phyloP scores from a whole-genome alignment of 345 rosid genomes.

The Euphorbia lathyris region DNA sequence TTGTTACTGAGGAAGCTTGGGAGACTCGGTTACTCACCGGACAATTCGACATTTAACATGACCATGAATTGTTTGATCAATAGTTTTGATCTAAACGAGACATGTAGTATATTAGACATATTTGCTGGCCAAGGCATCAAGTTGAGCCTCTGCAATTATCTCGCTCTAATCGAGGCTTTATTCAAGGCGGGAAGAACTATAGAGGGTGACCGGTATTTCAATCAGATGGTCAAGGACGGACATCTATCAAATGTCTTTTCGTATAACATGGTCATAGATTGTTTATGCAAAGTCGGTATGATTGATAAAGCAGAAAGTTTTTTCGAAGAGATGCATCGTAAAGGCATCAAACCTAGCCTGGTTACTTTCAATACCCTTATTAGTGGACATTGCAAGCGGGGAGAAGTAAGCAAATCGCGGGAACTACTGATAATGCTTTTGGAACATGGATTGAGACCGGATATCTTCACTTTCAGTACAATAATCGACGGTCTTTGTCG shows the following conservation, averaged over 20 bases:
- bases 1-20: constrained; percentile 42
- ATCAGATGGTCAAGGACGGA: constrained; percentile 46
- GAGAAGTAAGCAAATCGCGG: constrained; percentile 42
- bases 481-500: constrained; percentile 77
- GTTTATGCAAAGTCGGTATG: constrained; percentile 66
- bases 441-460: constrained; percentile 60
- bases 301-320: constrained; percentile 43
- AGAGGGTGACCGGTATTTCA: constrained; percentile 52
- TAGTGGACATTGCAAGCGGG: constrained; percentile 49
- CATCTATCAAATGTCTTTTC: constrained; percentile 49
- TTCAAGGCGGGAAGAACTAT: constrained; percentile 40
- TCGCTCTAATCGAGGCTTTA: constrained; percentile 56
- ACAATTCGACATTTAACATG: constrained; percentile 52
- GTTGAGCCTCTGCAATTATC: constrained; percentile 57
- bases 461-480: constrained; percentile 70
- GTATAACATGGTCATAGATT: constrained; percentile 71
- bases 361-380: constrained; percentile 82
- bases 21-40: constrained; percentile 55
- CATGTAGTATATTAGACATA: constrained; percentile 52
- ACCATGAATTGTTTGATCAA: constrained; percentile 59
- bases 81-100: constrained; percentile 51
- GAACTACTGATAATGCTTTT: constrained; percentile 49
- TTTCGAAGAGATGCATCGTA: constrained; percentile 49
- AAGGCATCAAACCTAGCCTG: constrained; percentile 60
- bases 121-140: constrained; percentile 51